Base-by-base conservation (phyloP, 352 stramenopile species). In the Globisporangium perplexum region DNA sequence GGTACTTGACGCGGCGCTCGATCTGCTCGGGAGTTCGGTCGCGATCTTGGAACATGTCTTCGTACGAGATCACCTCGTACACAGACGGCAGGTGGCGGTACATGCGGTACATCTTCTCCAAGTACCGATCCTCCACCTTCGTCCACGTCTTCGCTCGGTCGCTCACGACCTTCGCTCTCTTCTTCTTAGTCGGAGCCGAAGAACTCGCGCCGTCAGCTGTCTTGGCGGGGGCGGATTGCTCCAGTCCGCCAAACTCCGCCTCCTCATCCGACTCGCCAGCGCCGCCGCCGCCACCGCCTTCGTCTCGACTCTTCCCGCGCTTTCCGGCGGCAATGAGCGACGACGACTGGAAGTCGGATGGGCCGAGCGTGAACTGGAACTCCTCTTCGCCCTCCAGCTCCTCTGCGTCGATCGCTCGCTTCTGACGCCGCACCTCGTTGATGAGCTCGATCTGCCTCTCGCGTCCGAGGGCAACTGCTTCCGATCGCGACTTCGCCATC, bases 11-110 rank as follows among this genome's bases (percentile, higher is more conserved):
- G 47, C 84, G 84, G 8, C 81, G 82, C 53, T 93, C 77, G 30
- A 95, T 95, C 59, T 95, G 84, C 50, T 92, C 78, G 7, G 82
- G 57, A 0, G 84, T 93, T 47, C 84, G 77, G 26, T 95, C 80
- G 30, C 81, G 77, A 38, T 95, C 84, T 59, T 95, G 84, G 46
- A 95, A 93, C 82, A 95, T 92, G 46, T 95, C 84, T 69, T 95
- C 84, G 52, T 92, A 93, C 55, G 82, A 91, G 59, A 95, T 86
- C 24, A 93, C 83, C 50, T 95, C 84, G 54, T 90, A 93, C 22
- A 90, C 84, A 1, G 78, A 91, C 20, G 82, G 82, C 30, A 95
- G 62, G 53, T 95, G 84, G 14, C 78, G 74, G 55, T 84, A 93
- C 52, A 88, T 86, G 45, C 71, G 65, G 56, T 77, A 93, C 31